Evolutionary conservation across 1,284 basidiomycete species (phyloP).

Genomic region (Ceratobasidium sp.): DNA sequence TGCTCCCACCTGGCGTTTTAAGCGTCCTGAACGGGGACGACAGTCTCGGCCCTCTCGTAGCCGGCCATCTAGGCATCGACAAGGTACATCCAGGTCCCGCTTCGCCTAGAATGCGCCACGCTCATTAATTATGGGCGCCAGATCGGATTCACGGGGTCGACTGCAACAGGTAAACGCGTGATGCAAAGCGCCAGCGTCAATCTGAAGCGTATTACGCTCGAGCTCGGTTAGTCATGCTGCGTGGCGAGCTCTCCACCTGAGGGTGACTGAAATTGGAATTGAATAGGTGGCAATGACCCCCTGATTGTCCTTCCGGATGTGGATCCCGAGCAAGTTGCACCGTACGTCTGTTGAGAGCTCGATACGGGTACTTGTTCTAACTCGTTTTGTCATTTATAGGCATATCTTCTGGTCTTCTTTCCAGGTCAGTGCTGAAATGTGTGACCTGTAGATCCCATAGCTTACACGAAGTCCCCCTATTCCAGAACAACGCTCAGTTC

Average conservation of each 20-base stretch:
- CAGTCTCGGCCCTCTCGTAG: conserved; percentile 26
- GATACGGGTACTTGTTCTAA: too few species aligned
- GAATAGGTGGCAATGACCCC: conserved; percentile 34
- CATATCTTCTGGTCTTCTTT: conserved; percentile 43
- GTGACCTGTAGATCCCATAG: background rate
- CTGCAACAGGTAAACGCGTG: conserved; percentile 33
- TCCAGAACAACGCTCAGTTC: conserved; percentile 42
- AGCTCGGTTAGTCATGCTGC: conserved; percentile 31
- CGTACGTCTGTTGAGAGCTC: conserved; percentile 7
- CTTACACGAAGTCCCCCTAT: background rate
- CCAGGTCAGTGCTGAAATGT: conserved; percentile 11
- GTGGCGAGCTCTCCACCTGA: conserved; percentile 1
- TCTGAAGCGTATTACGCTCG: conserved; percentile 37
- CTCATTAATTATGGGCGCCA: background rate
- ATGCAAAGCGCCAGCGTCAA: conserved; percentile 43
- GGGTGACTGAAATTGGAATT: background rate
- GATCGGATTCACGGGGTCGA: conserved; percentile 40
- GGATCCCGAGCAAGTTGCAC: conserved; percentile 26
- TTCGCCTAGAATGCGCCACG: background rate
- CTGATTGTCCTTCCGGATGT: conserved; percentile 40
- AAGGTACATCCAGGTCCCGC: conserved; percentile 13
- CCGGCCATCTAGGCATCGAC: conserved; percentile 30
- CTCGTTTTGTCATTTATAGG: background rate
- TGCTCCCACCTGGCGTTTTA: conserved; percentile 35
- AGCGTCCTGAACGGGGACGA: conserved; percentile 41